Conservation (phyloP, 2,329 filamentous ascomycete species). For the Hypoxylon sp. region DNA sequence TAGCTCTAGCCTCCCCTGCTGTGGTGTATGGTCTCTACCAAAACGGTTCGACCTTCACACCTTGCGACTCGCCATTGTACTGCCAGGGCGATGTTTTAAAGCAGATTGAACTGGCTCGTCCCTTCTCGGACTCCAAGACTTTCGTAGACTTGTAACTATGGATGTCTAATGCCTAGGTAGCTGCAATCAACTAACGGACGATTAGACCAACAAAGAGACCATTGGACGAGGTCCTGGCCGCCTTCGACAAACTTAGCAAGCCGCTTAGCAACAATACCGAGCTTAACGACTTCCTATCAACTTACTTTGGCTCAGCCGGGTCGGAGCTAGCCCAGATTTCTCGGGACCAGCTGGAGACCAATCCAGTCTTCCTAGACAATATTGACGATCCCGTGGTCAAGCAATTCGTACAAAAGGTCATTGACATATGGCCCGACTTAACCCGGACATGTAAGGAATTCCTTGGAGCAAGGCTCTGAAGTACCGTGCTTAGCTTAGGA, state of each 20-base stretch:
- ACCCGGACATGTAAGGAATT: conserved; percentile 65
- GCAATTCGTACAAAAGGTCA: conserved; percentile 74
- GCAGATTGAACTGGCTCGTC: conserved; percentile 73
- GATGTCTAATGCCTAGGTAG: neutral
- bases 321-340: conserved; percentile 72
- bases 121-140: conserved; percentile 78
- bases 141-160: conserved; percentile 75
- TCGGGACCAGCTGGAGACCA: conserved; percentile 65
- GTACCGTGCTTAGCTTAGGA: neutral
- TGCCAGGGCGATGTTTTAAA: conserved; percentile 75
- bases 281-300: conserved; percentile 72
- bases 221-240: conserved; percentile 71
- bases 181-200: conserved; percentile 31
- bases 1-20: conserved; percentile 42
- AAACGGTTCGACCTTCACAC: conserved; percentile 73
- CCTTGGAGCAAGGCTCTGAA: neutral
- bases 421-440: conserved; percentile 78
- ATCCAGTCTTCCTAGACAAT: conserved; percentile 70
- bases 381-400: conserved; percentile 71
- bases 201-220: conserved; percentile 71
- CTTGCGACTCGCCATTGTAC: conserved; percentile 77
- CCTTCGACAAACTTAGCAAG: conserved; percentile 71
- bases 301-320: conserved; percentile 74
- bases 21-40: conserved; percentile 65
- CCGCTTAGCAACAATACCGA: conserved; percentile 75